phyloP scores from a whole-genome alignment of 441 rosid species.

The Breynia disticha region DNA sequence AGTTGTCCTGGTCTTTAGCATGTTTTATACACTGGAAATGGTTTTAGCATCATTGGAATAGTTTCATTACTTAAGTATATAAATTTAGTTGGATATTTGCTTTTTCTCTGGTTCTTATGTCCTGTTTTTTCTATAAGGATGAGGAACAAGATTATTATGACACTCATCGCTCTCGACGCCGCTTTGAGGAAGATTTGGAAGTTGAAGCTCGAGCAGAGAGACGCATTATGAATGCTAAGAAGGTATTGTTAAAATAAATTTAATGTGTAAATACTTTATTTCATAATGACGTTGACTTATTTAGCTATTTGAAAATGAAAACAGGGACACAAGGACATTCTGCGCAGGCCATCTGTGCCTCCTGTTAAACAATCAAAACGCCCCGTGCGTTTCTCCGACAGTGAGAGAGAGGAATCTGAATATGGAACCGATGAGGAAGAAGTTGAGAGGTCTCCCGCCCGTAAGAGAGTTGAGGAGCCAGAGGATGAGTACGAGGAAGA shows the following conservation, averaged over 20 bases:
- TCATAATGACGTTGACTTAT: slow-evolving; percentile 5
- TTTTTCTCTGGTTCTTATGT: slow-evolving; percentile 1
- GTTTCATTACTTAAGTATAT: neutral
- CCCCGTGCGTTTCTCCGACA: slow-evolving; percentile 64
- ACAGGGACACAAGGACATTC: slow-evolving; percentile 61
- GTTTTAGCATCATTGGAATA: too few relatives aligned
- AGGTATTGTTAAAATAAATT: slow-evolving; percentile 34
- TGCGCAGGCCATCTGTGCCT: slow-evolving; percentile 48
- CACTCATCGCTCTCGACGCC: slow-evolving; percentile 63
- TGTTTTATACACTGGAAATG: too few relatives aligned
- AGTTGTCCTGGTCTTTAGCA: neutral
- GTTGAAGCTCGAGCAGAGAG: slow-evolving; percentile 84
- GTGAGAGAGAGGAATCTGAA: slow-evolving; percentile 92
- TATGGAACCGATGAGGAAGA: slow-evolving; percentile 91
- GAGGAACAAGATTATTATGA: slow-evolving; percentile 81
- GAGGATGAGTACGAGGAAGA: slow-evolving; percentile 81
- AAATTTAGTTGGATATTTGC: neutral
- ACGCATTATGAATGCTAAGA: slow-evolving; percentile 88
- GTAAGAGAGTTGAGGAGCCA: slow-evolving; percentile 55
- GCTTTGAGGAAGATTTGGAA: slow-evolving; percentile 84
- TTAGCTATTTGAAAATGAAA: slow-evolving; percentile 12
- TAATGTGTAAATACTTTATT: neutral
- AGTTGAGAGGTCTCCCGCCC: slow-evolving; percentile 49
- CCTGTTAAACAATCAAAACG: slow-evolving; percentile 53
- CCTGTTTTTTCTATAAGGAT: slow-evolving; percentile 37